Conservation (phyloP, 192 early-diverging fungal genomes). For the Mortierella antarctica region DNA sequence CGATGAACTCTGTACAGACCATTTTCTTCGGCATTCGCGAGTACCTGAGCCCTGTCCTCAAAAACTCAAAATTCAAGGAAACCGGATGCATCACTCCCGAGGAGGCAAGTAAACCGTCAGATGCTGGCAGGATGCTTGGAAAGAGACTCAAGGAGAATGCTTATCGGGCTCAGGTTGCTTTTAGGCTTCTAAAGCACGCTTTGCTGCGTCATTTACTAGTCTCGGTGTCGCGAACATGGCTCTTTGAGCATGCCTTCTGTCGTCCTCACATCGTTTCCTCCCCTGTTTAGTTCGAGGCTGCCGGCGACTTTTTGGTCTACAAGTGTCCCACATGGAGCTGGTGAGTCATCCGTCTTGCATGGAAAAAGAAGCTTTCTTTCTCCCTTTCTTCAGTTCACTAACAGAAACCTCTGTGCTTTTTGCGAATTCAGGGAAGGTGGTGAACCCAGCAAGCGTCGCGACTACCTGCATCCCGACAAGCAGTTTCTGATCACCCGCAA, state of each 20-base stretch:
- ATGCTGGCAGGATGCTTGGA: not conserved
- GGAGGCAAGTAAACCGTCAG: slow-evolving; percentile 69
- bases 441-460: slow-evolving; percentile 79
- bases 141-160: no score
- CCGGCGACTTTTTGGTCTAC: slow-evolving; percentile 97
- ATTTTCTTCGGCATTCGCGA: slow-evolving; percentile 83
- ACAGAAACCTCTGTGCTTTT: not conserved
- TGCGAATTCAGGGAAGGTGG: slow-evolving; percentile 61
- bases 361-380: not conserved
- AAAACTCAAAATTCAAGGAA: slow-evolving; percentile 95
- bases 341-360: slow-evolving; percentile 29
- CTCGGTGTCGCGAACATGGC: no score
- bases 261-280: not conserved
- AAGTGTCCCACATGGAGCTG: slow-evolving; percentile 99
- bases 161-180: no score
- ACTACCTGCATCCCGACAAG: slow-evolving; percentile 87
- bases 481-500: slow-evolving; percentile 96
- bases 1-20: slow-evolving; percentile 70
- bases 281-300: slow-evolving; percentile 82
- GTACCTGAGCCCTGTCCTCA: slow-evolving; percentile 93
- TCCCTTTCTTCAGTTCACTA: not conserved
- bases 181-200: no score
- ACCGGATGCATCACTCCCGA: slow-evolving; percentile 96
- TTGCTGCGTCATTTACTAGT: no score
- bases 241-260: not conserved